Conservation (phyloP, 805 yeast species). For the Metschnikowia continentalis region DNA sequence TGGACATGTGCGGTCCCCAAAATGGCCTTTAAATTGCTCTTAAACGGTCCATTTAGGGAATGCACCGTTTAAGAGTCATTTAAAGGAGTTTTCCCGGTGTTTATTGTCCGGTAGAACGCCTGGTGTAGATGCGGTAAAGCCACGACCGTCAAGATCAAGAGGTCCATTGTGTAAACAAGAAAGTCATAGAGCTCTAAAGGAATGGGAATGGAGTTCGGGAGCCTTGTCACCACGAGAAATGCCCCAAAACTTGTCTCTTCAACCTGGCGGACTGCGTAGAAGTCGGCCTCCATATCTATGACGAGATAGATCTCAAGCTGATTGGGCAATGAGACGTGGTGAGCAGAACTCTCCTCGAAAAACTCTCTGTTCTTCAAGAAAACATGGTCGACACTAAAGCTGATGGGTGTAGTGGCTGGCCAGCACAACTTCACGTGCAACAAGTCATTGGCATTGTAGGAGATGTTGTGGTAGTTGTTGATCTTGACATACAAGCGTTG, state of each 20-base stretch:
- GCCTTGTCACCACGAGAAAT: conserved; percentile 10
- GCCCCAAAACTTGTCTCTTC: conserved; percentile 5
- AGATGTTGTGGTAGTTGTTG: conserved; percentile 30
- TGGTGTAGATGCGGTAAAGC: conserved; percentile 4
- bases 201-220: conserved; percentile 16
- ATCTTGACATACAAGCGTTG: conserved; percentile 25
- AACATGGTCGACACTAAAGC: conserved; percentile 9
- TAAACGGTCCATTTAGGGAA: too few species aligned
- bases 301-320: conserved; percentile 15
- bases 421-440: conserved; percentile 19
- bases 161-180: conserved; percentile 13
- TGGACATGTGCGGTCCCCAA: too few species aligned
- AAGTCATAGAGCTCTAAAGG: conserved; percentile 18
- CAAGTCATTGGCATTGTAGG: conserved; percentile 19
- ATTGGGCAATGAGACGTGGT: not conserved
- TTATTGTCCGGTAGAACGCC: not conserved
- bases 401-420: conserved; percentile 19
- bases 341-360: not conserved
- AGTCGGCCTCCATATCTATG: conserved; percentile 13
- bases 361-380: conserved; percentile 10
- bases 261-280: conserved; percentile 11
- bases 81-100: too few species aligned
- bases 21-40: too few species aligned
- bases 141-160: conserved; percentile 10
- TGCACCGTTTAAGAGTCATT: too few species aligned